Base-by-base conservation (phyloP, 306 rosid genomes). In the Clitoria ternatea region DNA sequence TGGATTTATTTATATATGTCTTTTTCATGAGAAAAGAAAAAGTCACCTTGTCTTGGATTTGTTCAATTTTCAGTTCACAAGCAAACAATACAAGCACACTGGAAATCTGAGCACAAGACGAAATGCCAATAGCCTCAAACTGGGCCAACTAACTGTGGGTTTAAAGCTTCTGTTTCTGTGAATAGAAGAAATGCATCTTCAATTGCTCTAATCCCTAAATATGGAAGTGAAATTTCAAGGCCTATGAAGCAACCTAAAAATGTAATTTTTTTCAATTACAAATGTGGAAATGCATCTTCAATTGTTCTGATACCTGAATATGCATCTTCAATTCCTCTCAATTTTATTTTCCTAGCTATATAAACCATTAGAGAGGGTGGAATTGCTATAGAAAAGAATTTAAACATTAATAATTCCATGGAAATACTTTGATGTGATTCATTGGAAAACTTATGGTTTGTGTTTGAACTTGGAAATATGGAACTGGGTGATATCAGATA, bases 61-160 rank as follows among this genome's bases (percentile, higher is more conserved):
- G 48, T 56, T 24, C 6, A 1, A 23, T 61, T 80, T 73, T 59
- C 83, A 92, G 97, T 77, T 92, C 97, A 2, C 26, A n/a, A 60
- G 52, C 57, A 67, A 89, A 96, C 70, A 96, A 92, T 72, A 63
- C 69, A 62, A 69, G 52, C 59, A 10, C 94, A 92, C 74, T 92
- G 97, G 97, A 85, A 69, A 61, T 78, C 84, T 48, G 93, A 83
- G 61, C 97, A 92, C 64, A 81, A 85, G 86, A 39, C 15, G 19
- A 70, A 80, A 20, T 92, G 97, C 89, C 85, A 75, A 3, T 63
- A 3, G 47, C 35, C 65, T 55, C 84, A 67, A 17, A 77, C 61
- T 7, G 78, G 78, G 9, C 75, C 7, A 35, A 44, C 50, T 42
- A 61, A 66, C 44, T 11, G 69, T 13, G 81, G 63, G 48, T 36